phyloP scores from a whole-genome alignment of 2,329 filamentous ascomycete genomes.

The Alternaria brassicae region DNA sequence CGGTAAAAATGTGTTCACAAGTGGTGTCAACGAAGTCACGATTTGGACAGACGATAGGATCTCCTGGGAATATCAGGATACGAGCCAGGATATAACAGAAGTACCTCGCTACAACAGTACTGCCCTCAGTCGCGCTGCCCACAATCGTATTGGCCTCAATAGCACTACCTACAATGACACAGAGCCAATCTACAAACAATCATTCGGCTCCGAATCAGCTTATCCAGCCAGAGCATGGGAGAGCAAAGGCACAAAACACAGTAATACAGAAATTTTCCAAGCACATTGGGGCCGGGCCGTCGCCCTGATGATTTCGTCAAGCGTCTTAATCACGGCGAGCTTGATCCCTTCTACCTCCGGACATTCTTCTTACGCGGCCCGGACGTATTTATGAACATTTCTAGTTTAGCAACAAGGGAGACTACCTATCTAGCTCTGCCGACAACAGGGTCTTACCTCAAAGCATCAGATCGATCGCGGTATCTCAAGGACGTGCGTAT shows the following conservation, averaged over 20 bases:
- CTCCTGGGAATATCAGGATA: background rate
- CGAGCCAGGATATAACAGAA: background rate
- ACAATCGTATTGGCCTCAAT: no score
- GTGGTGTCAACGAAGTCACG: background rate
- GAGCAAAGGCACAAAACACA: background rate
- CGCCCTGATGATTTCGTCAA: background rate
- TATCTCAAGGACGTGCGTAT: background rate
- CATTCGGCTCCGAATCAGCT: no score
- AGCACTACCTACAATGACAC: no score
- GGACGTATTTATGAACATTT: background rate
- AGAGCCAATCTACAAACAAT: no score
- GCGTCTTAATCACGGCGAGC: background rate
- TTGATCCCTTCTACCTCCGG: background rate
- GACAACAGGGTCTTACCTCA: background rate
- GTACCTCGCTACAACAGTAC: no score
- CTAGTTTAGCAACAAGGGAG: background rate
- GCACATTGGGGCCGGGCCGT: background rate
- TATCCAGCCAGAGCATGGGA: slow-evolving; percentile 43
- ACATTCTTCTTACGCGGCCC: background rate
- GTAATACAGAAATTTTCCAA: background rate
- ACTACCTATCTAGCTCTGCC: background rate
- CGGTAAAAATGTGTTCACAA: background rate
- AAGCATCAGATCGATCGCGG: background rate
- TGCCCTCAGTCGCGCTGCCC: no score
- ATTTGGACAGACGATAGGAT: fast-evolving